Conservation (phyloP, 1,284 basidiomycete genomes). For the Ustilago hordei region DNA sequence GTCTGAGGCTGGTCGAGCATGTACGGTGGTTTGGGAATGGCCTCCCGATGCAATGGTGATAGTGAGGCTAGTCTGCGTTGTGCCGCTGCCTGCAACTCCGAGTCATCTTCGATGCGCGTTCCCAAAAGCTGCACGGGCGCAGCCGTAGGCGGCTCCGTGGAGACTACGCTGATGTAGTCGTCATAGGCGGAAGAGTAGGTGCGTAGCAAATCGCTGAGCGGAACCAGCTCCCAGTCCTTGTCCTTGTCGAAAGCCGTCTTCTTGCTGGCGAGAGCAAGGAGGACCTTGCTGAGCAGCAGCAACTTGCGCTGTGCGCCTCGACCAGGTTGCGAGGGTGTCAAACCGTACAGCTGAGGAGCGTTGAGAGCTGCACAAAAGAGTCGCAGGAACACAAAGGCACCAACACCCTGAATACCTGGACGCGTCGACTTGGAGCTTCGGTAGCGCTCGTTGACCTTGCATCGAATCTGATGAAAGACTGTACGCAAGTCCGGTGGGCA, state of each 20-base stretch:
- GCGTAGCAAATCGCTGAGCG: constrained; percentile 49
- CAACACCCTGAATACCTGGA: constrained; percentile 62
- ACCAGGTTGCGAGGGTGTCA: constrained; percentile 43
- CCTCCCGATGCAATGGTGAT: constrained; percentile 52
- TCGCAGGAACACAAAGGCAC: constrained; percentile 62
- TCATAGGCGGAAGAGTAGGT: constrained; percentile 57
- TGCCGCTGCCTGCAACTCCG: constrained; percentile 41
- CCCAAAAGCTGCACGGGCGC: constrained; percentile 26
- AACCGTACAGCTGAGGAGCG: constrained; percentile 59
- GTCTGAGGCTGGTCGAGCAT: constrained; percentile 56
- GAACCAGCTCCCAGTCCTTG: constrained; percentile 57
- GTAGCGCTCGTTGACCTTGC: constrained; percentile 57
- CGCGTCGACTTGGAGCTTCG: constrained; percentile 30
- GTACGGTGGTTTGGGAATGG: constrained; percentile 49
- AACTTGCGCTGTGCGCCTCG: constrained; percentile 41
- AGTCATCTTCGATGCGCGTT: constrained; percentile 50
- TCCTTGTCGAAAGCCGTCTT: constrained; percentile 55
- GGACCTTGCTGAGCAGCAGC: constrained; percentile 54
- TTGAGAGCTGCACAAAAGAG: constrained; percentile 64
- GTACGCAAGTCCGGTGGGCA: constrained; percentile 59
- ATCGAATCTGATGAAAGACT: constrained; percentile 51
- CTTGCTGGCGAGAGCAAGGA: constrained; percentile 60
- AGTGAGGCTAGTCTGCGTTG: constrained; percentile 22
- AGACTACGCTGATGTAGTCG: constrained; percentile 62
- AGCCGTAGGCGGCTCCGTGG: constrained; percentile 49